phyloP scores from a whole-genome alignment of 192 early-diverging fungal species.

The Coemansia sp. region DNA sequence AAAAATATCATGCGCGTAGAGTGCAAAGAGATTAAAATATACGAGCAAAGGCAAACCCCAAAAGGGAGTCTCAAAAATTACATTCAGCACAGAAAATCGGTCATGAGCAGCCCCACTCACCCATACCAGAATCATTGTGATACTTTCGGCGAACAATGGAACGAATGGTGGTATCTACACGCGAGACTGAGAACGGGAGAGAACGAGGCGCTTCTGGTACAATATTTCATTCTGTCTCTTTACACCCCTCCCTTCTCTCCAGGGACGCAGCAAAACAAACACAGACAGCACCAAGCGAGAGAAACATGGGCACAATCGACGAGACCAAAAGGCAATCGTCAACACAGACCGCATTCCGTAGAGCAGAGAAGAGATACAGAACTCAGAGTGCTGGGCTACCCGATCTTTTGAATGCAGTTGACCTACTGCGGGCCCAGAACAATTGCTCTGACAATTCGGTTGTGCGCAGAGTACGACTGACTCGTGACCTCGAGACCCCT shows the following conservation, averaged over 20 bases:
- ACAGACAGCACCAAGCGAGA: not conserved
- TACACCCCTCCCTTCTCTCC: not conserved
- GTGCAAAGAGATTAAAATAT: not conserved
- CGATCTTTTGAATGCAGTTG: constrained; percentile 58
- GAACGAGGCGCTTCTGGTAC: not conserved
- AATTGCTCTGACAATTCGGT: not conserved
- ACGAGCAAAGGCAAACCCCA: not conserved
- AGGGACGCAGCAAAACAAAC: not conserved
- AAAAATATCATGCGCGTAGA: not conserved
- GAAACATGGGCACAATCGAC: constrained; percentile 3
- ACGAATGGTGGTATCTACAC: too few relatives aligned
- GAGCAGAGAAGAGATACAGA: constrained; percentile 64
- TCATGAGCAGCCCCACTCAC: not conserved
- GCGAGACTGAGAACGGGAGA: not conserved
- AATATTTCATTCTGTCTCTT: not conserved
- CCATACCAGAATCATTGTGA: not conserved
- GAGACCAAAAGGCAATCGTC: constrained; percentile 1
- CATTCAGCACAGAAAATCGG: not conserved
- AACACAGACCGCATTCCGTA: constrained; percentile 69
- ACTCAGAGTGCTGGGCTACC: constrained; percentile 49
- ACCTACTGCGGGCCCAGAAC: constrained; percentile 43
- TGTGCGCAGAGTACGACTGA: constrained; percentile 27
- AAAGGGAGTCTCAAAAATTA: not conserved
- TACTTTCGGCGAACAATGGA: not conserved
- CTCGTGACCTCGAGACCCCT: constrained; percentile 29